phyloP scores from a whole-genome alignment of 1,284 basidiomycete species.

The Microbotryum lychnidis-dioicae region DNA sequence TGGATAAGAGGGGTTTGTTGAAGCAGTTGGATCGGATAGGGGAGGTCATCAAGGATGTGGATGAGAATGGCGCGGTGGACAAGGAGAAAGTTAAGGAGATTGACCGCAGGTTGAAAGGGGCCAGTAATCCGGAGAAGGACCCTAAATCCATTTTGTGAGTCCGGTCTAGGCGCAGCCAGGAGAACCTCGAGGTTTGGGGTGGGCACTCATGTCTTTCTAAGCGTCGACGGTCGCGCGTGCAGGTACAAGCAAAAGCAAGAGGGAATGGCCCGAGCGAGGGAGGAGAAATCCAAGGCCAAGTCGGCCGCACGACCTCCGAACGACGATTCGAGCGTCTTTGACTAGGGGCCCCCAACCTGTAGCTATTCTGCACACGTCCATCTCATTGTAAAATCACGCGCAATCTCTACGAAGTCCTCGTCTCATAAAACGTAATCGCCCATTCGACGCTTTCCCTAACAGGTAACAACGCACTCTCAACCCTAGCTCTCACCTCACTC shows the following conservation, averaged over 20 bases:
- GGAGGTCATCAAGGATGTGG: slow-evolving; percentile 51
- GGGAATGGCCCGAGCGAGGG: neutral
- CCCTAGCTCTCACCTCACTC: slow-evolving; percentile 55
- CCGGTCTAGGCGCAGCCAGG: too few relatives aligned
- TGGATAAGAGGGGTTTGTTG: slow-evolving; percentile 38
- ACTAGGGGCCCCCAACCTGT: neutral
- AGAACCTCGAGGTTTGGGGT: neutral
- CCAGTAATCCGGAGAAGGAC: slow-evolving; percentile 89
- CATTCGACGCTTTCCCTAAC: slow-evolving; percentile 67
- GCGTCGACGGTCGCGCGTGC: too few relatives aligned
- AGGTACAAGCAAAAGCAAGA: neutral
- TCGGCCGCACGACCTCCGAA: neutral
- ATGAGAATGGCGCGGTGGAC: slow-evolving; percentile 51
- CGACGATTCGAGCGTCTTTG: neutral
- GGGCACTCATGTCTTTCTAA: too few relatives aligned
- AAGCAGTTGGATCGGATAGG: slow-evolving; percentile 52
- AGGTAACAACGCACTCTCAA: slow-evolving; percentile 75
- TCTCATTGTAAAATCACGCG: neutral
- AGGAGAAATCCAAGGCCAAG: neutral
- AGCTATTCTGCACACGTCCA: neutral
- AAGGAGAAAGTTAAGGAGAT: slow-evolving; percentile 78
- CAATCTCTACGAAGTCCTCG: slow-evolving; percentile 4
- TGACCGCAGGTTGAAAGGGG: slow-evolving; percentile 70
- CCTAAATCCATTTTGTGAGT: slow-evolving; percentile 64
- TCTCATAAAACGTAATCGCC: slow-evolving; percentile 48